phyloP scores from a whole-genome alignment of 768 basidiomycete genomes.

The Mycena maculata region DNA sequence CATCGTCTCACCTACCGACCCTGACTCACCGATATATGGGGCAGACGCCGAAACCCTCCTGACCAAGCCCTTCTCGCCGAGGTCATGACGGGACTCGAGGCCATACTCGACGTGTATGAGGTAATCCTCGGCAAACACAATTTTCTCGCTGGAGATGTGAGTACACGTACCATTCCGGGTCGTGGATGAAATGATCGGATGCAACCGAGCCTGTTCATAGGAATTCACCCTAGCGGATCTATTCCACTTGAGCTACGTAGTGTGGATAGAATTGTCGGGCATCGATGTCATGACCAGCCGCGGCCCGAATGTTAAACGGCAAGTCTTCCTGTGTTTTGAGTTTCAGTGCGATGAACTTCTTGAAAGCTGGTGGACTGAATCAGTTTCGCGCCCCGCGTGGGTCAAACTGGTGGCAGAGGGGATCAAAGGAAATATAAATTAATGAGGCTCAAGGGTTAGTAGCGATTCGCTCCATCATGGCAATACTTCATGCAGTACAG shows the following conservation, averaged over 20 bases:
- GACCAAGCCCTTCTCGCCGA: conserved; percentile 45
- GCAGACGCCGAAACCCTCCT: conserved; percentile 34
- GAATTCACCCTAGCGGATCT: background rate
- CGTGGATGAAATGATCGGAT: conserved; percentile 16
- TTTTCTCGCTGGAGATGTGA: conserved; percentile 66
- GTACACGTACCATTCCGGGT: no score
- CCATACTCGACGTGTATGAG: conserved; percentile 66
- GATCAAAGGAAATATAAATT: no score
- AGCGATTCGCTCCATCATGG: no score
- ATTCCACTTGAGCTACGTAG: conserved; percentile 40
- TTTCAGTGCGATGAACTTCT: no score
- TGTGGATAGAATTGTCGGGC: conserved; percentile 35
- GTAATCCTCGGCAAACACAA: conserved; percentile 64
- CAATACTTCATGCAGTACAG: no score
- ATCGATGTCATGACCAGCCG: conserved; percentile 43
- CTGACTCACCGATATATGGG: no score
- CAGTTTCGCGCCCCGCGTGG: no score
- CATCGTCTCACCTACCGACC: background rate
- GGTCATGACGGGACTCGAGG: conserved; percentile 51
- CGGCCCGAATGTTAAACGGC: conserved; percentile 60
- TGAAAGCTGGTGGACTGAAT: no score
- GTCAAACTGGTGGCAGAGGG: no score
- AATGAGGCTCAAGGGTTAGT: no score
- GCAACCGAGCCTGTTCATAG: conserved; percentile 10
- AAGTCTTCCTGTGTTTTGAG: background rate